These are phyloP conservation scores for Takashimella koratensis DNA, from an alignment of 1,284 basidiomycete genomes.

Conservation along the genomic window DNA sequence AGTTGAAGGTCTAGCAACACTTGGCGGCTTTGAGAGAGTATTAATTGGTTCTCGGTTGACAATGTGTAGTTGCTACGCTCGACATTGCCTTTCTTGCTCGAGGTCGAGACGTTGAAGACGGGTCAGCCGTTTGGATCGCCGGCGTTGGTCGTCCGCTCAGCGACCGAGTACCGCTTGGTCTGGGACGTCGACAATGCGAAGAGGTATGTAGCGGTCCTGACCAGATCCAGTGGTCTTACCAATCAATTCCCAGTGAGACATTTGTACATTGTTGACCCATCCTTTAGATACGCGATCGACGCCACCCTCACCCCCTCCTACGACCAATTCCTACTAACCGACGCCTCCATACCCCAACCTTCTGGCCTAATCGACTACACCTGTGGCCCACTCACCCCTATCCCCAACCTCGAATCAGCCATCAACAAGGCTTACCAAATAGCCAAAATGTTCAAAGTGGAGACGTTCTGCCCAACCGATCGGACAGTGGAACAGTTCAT, in stretches of 20 bases:
- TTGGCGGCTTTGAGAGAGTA: background rate
- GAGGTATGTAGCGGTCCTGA: constrained; percentile 7
- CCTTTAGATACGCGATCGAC: constrained; percentile 27
- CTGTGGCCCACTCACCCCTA: constrained; percentile 24
- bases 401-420: constrained; percentile 16
- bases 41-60: background rate
- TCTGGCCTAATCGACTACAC: constrained; percentile 10
- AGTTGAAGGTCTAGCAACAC: background rate
- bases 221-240: too few relatives aligned
- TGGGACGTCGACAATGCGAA: constrained; percentile 24
- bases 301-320: constrained; percentile 8
- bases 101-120: constrained; percentile 15
- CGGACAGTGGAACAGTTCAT: background rate
- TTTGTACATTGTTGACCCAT: too few relatives aligned
- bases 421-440: constrained; percentile 19
- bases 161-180: constrained; percentile 26
- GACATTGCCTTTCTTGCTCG: constrained; percentile 33
- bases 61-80: constrained; percentile 25
- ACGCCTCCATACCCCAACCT: constrained; percentile 15
- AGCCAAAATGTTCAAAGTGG: constrained; percentile 3
- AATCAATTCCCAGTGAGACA: too few relatives aligned
- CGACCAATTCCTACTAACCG: constrained; percentile 26
- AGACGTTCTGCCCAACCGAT: constrained; percentile 7
- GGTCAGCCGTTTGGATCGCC: constrained; percentile 13
- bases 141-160: constrained; percentile 19